These are phyloP conservation scores for Pulveroboletus sp. DNA, from an alignment of 768 basidiomycete genomes.

Conservation along the genomic window DNA sequence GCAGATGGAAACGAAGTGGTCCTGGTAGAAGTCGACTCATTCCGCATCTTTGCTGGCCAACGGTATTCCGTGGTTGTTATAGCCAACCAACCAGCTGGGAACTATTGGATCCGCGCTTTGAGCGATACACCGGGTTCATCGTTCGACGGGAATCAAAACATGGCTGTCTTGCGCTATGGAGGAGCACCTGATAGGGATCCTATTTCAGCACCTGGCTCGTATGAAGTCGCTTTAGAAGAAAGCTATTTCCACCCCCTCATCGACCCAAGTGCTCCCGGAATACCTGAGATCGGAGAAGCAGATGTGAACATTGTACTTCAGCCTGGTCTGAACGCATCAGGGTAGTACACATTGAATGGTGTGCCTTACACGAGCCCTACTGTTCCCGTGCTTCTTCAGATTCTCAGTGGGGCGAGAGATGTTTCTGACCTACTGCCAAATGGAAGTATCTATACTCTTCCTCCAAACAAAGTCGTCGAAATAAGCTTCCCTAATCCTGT, in stretches of 20 bases:
- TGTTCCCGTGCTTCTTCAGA: slow-evolving; percentile 56
- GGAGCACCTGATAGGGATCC: slow-evolving; percentile 47
- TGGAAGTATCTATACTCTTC: slow-evolving; percentile 47
- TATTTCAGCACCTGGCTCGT: slow-evolving; percentile 27
- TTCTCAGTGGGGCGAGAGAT: slow-evolving; percentile 49
- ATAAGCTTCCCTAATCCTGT: slow-evolving; percentile 39
- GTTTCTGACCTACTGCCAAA: slow-evolving; percentile 47
- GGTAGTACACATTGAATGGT: slow-evolving; percentile 24
- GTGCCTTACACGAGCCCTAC: slow-evolving; percentile 37
- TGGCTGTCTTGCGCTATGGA: slow-evolving; percentile 50
- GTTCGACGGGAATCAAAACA: slow-evolving; percentile 39
- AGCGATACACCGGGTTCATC: slow-evolving; percentile 26
- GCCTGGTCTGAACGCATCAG: background rate
- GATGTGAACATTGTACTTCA: slow-evolving; percentile 35
- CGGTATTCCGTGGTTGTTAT: slow-evolving; percentile 45
- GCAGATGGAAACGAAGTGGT: slow-evolving; percentile 43
- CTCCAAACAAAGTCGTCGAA: slow-evolving; percentile 44
- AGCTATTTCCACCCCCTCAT: slow-evolving; percentile 36
- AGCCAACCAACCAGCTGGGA: slow-evolving; percentile 44
- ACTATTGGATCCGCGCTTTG: slow-evolving; percentile 56
- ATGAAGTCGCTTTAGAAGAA: slow-evolving; percentile 36
- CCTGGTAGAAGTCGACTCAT: slow-evolving; percentile 42
- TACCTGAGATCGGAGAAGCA: slow-evolving; percentile 35
- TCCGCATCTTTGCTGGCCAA: slow-evolving; percentile 35
- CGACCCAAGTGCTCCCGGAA: slow-evolving; percentile 37